Evolutionary conservation across 2,329 filamentous ascomycete genomes (phyloP).

Genomic region (Stagonosporopsis cucurbitacearum): DNA sequence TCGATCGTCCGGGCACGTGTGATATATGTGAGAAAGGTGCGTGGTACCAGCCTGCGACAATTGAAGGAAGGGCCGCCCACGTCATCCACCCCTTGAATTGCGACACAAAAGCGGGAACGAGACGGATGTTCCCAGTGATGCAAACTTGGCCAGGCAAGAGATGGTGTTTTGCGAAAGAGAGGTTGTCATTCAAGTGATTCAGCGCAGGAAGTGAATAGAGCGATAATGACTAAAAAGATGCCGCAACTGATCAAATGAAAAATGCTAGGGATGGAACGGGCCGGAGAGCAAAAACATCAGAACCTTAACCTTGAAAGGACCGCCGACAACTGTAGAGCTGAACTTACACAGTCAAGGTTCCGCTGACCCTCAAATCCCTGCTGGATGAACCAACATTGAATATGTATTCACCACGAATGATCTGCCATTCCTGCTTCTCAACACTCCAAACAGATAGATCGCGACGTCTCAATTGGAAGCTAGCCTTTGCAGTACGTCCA

Average conservation of each 20-base stretch:
- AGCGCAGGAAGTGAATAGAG: neutral
- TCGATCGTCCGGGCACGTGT: slow-evolving; percentile 1
- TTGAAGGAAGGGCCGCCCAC: neutral
- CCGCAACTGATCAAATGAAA: neutral
- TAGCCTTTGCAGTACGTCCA: slow-evolving; percentile 39
- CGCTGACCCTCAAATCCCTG: slow-evolving; percentile 45
- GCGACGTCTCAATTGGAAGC: slow-evolving; percentile 44
- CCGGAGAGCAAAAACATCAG: neutral
- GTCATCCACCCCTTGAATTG: neutral
- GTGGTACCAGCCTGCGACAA: slow-evolving; percentile 4
- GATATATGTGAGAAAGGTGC: slow-evolving; percentile 5
- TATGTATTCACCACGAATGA: slow-evolving; percentile 43
- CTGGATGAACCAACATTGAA: slow-evolving; percentile 46
- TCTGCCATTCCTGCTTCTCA: slow-evolving; percentile 42
- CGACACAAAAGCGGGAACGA: slow-evolving; percentile 4
- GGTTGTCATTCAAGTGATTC: too few species aligned
- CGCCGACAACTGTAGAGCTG: too few species aligned
- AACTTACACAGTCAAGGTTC: slow-evolving; percentile 41
- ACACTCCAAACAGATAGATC: slow-evolving; percentile 49
- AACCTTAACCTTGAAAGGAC: neutral
- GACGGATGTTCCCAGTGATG: neutral
- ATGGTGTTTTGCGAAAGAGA: neutral
- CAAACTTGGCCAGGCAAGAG: neutral
- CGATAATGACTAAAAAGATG: too few species aligned
- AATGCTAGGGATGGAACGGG: neutral